A percentile compares a stretch with the other conserved stretches of the same genome.
These are phyloP conservation scores for Colletotrichum lindemuthianum DNA, from an alignment of 2,329 filamentous ascomycete species.

Conservation along the genomic window DNA sequence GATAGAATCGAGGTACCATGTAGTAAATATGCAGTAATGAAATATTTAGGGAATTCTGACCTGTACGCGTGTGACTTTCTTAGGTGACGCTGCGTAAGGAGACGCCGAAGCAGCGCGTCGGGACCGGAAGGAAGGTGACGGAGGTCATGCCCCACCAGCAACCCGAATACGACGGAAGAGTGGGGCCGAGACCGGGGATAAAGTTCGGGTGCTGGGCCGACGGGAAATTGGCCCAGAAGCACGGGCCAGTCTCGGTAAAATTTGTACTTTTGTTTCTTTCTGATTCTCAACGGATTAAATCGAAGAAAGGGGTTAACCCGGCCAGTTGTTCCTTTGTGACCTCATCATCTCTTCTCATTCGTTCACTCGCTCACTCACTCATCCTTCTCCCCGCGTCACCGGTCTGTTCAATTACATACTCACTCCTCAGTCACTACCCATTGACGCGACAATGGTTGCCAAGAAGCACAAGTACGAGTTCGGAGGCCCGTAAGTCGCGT, in stretches of 20 bases:
- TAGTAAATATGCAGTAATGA: not conserved
- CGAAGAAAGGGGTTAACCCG: constrained; percentile 3
- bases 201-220: not conserved
- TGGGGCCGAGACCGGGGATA: constrained; percentile 6
- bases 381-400: too few relatives aligned
- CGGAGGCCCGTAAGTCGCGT: constrained; percentile 45
- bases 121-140: too few relatives aligned
- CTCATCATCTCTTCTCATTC: not conserved
- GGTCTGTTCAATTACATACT: not conserved
- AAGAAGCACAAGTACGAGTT: constrained; percentile 44
- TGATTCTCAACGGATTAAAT: constrained; percentile 22
- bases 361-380: not conserved
- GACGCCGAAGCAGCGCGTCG: too few relatives aligned
- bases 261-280: not conserved
- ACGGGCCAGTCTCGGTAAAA: constrained; percentile 18
- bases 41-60: not conserved
- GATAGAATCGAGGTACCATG: too few relatives aligned
- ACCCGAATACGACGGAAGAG: constrained; percentile 24
- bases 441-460: not conserved
- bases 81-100: not conserved
- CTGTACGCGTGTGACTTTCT: not conserved
- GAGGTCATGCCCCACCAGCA: not conserved
- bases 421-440: not conserved
- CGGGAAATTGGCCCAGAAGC: constrained; percentile 18
- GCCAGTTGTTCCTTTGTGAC: not conserved